Conservation (phyloP, 495 filamentous ascomycete species). For the Penicillium pancosmium region DNA sequence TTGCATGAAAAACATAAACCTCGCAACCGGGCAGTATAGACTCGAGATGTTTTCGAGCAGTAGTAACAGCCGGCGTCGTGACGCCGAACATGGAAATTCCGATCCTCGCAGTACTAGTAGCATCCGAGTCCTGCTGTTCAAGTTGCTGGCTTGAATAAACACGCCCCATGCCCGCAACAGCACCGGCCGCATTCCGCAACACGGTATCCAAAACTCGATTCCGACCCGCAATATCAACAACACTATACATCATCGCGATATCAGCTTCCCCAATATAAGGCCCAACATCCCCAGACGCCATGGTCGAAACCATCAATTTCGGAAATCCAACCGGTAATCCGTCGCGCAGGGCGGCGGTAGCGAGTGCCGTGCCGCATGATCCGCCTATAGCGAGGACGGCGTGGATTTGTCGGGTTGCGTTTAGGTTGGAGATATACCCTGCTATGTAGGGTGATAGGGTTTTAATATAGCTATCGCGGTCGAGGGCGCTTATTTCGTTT, state of each 20-base stretch:
- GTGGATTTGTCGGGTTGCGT: conserved; percentile 43
- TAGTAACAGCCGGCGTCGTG: conserved; percentile 63
- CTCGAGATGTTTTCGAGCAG: conserved; percentile 49
- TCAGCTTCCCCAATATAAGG: conserved; percentile 65
- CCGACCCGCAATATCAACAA: conserved; percentile 69
- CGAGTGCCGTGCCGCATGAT: conserved; percentile 59
- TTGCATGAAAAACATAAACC: conserved; percentile 69
- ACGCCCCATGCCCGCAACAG: conserved; percentile 56
- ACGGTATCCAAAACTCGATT: conserved; percentile 60
- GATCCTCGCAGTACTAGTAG: conserved; percentile 44
- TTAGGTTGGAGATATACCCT: conserved; percentile 35
- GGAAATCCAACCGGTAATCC: conserved; percentile 64
- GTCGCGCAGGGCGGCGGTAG: conserved; percentile 58
- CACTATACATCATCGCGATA: conserved; percentile 68
- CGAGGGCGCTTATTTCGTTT: conserved; percentile 26
- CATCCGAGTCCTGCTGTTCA: neutral
- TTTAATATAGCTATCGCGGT: conserved; percentile 53
- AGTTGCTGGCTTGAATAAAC: neutral
- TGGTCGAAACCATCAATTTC: conserved; percentile 70
- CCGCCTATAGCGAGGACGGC: conserved; percentile 61
- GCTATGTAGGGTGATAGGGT: conserved; percentile 48
- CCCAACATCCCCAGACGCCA: conserved; percentile 62
- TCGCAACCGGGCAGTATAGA: conserved; percentile 43
- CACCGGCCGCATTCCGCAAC: conserved; percentile 62
- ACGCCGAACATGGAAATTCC: conserved; percentile 77